phyloP scores from a whole-genome alignment of 2,329 filamentous ascomycete genomes.

The Aspergillus intermedius region DNA sequence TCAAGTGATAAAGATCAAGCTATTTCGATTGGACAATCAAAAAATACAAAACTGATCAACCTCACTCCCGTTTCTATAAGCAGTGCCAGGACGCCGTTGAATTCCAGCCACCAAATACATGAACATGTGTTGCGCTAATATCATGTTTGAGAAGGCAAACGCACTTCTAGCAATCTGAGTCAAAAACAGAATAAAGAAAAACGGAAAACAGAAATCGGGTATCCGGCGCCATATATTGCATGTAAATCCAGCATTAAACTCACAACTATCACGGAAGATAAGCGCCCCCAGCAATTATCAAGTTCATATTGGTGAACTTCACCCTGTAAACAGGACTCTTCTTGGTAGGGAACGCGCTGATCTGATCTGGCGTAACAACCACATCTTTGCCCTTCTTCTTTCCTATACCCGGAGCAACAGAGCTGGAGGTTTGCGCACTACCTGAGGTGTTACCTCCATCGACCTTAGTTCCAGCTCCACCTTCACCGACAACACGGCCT shows the following conservation, averaged over 20 bases:
- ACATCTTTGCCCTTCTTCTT: constrained; percentile 83
- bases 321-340: constrained; percentile 92
- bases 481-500: constrained; percentile 47
- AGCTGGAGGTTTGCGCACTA: constrained; percentile 39
- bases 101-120: background rate
- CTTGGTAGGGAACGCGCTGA: constrained; percentile 91
- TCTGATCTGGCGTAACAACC: constrained; percentile 85
- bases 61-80: background rate
- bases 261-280: constrained; percentile 46
- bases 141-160: background rate
- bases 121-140: background rate
- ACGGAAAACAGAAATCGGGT: constrained; percentile 6
- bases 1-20: too few relatives aligned
- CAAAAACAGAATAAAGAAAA: background rate
- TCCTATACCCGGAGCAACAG: constrained; percentile 35
- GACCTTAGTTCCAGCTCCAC: constrained; percentile 43
- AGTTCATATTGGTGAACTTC: constrained; percentile 88
- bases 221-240: constrained; percentile 14
- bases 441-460: constrained; percentile 48
- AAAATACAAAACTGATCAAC: background rate
- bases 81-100: constrained; percentile 1
- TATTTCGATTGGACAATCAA: background rate
- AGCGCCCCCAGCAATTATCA: constrained; percentile 76
- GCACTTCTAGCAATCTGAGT: too few relatives aligned
- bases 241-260: constrained; percentile 4